Evolutionary conservation across 2,329 filamentous ascomycete genomes (phyloP).

Genomic region (Botrytis paeoniae): DNA sequence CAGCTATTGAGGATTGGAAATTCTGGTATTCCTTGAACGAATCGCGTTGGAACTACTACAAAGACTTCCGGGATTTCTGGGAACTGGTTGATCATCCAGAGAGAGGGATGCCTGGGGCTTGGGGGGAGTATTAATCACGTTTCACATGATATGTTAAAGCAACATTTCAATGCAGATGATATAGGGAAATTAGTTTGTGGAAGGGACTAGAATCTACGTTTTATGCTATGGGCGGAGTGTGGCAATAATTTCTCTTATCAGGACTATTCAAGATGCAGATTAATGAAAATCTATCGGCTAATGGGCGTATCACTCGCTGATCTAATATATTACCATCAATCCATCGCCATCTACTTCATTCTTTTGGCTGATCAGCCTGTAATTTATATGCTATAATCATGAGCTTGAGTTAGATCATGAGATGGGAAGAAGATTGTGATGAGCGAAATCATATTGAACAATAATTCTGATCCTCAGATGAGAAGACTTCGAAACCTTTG

Average conservation of each 20-base stretch:
- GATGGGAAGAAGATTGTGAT: not conserved
- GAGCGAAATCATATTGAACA: rapidly evolving
- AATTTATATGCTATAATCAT: not conserved
- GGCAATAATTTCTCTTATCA: not conserved
- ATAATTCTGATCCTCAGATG: rapidly evolving
- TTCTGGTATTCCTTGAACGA: not conserved
- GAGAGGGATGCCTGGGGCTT: not conserved
- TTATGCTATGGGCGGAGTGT: not conserved
- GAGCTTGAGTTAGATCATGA: not conserved
- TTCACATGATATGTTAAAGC: not conserved
- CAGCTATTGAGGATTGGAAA: not conserved
- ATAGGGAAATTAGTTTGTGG: rapidly evolving
- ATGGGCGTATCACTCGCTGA: not conserved
- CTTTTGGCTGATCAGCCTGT: not conserved
- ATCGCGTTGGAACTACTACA: not conserved
- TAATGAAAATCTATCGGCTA: not conserved
- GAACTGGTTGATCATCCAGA: not conserved
- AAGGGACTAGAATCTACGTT: rapidly evolving
- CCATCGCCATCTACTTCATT: not conserved
- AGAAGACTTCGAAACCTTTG: not conserved
- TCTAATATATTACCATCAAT: not conserved
- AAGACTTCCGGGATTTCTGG: not conserved
- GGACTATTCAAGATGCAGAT: not conserved
- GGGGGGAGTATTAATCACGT: not conserved
- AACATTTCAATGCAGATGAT: not conserved